A percentile compares a stretch with the other conserved stretches of the same genome.
Evolutionary conservation across 2,329 filamentous ascomycete genomes (phyloP).

Genomic region (Beauveria sp.): DNA sequence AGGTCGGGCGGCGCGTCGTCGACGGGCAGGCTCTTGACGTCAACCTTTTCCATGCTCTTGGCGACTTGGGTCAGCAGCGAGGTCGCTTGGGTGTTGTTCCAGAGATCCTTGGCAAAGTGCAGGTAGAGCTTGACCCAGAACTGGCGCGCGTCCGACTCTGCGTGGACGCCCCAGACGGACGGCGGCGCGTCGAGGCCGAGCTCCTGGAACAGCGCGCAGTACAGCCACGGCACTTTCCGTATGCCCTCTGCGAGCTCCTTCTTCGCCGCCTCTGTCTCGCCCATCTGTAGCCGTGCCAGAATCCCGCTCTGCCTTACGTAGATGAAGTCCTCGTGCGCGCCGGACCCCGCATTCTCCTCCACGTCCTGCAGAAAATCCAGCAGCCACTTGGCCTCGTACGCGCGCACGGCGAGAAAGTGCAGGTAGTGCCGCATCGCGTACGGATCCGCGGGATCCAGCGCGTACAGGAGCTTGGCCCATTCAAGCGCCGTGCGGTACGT

Average conservation of each 20-base stretch:
- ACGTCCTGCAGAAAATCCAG: conserved; percentile 55
- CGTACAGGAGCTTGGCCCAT: conserved; percentile 80
- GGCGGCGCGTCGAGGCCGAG: conserved; percentile 72
- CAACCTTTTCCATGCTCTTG: conserved; percentile 39
- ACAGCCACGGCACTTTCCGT: conserved; percentile 73
- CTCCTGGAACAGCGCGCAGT: conserved; percentile 70
- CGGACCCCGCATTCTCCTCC: conserved; percentile 22
- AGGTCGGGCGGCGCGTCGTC: conserved; percentile 33
- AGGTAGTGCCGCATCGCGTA: conserved; percentile 76
- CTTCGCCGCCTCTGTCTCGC: conserved; percentile 58
- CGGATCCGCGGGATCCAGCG: conserved; percentile 69
- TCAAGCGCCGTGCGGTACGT: conserved; percentile 90
- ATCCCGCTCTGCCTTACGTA: conserved; percentile 72
- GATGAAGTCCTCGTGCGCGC: conserved; percentile 36
- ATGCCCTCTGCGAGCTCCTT: conserved; percentile 61
- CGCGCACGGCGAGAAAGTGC: conserved; percentile 77
- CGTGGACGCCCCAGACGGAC: conserved; percentile 72
- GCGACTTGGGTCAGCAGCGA: conserved; percentile 63
- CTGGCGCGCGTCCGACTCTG: conserved; percentile 51
- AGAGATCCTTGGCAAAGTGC: conserved; percentile 69
- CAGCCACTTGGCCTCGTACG: conserved; percentile 68
- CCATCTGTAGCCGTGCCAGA: conserved; percentile 66
- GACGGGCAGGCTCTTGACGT: conserved; percentile 30
- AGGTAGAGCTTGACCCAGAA: conserved; percentile 73
- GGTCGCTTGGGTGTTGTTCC: conserved; percentile 70